phyloP scores from a whole-genome alignment of 805 yeast species.

The Candida ponderosae region DNA sequence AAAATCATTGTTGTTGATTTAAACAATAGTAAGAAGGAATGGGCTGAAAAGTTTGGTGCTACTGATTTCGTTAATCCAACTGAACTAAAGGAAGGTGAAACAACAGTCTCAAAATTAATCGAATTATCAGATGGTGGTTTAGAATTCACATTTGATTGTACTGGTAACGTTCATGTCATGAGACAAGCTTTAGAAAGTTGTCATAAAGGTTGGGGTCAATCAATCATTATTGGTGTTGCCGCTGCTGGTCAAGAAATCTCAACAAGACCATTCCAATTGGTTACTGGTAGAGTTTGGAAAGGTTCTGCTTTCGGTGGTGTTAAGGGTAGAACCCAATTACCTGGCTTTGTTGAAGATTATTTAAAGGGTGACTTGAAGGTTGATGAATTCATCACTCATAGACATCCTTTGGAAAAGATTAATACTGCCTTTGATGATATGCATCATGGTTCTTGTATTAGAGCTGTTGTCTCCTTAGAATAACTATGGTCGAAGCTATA shows the following conservation, averaged over 20 bases:
- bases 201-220: conserved; percentile 99
- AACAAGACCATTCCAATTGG: conserved; percentile 97
- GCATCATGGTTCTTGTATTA: conserved; percentile 89
- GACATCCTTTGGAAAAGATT: conserved; percentile 68
- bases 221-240: conserved; percentile 95
- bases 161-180: conserved; percentile 95
- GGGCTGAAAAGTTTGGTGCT: conserved; percentile 90
- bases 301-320: conserved; percentile 99
- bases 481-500: conserved; percentile 1
- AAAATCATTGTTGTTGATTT: conserved; percentile 82
- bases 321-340: conserved; percentile 94
- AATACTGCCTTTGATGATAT: conserved; percentile 90
- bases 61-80: conserved; percentile 90
- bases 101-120: conserved; percentile 71
- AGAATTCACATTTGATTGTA: conserved; percentile 95
- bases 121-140: conserved; percentile 96
- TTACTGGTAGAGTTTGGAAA: conserved; percentile 97
- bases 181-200: conserved; percentile 93
- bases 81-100: conserved; percentile 64
- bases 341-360: conserved; percentile 82
- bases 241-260: conserved; percentile 96
- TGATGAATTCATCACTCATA: conserved; percentile 92
- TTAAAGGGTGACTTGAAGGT: conserved; percentile 75
- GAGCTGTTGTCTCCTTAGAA: conserved; percentile 67
- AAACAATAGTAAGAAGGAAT: conserved; percentile 73